Percentiles rank a stretch among this genome's conserved stretches.
These are phyloP conservation scores for Groenewaldozyma salmanticensis DNA, from an alignment of 805 yeast genomes.

Conservation along the genomic window DNA sequence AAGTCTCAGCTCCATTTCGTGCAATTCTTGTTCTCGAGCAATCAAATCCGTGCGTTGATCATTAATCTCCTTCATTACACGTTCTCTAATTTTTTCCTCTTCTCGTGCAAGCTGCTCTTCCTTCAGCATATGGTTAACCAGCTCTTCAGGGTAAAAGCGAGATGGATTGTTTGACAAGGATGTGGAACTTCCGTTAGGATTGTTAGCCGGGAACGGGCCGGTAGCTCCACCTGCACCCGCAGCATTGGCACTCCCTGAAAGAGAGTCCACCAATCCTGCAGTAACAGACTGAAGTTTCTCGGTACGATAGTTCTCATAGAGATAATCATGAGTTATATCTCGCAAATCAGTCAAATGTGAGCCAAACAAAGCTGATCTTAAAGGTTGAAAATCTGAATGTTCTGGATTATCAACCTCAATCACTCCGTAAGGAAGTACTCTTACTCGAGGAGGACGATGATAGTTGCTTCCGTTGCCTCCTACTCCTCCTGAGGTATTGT, in stretches of 20 bases:
- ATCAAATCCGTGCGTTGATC: conserved; percentile 27
- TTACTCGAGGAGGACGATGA: conserved; percentile 33
- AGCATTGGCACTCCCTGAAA: not conserved
- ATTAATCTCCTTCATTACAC: conserved; percentile 30
- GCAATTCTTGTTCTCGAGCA: conserved; percentile 32
- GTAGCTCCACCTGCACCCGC: too few species aligned
- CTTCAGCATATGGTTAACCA: conserved; percentile 31
- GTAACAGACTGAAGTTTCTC: conserved; percentile 37
- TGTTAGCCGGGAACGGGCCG: too few species aligned
- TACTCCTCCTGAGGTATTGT: conserved; percentile 17
- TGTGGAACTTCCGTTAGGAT: conserved; percentile 8
- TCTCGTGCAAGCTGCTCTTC: conserved; percentile 35
- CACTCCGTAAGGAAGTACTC: conserved; percentile 55
- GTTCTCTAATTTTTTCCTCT: conserved; percentile 28
- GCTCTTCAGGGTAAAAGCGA: conserved; percentile 31
- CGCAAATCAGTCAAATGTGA: conserved; percentile 71
- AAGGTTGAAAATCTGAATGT: conserved; percentile 27
- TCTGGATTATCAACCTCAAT: conserved; percentile 32
- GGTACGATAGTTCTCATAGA: conserved; percentile 72
- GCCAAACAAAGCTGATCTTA: conserved; percentile 61
- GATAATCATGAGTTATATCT: conserved; percentile 66
- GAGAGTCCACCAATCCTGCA: not conserved
- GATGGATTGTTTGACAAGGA: not conserved
- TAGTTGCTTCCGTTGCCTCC: too few species aligned
- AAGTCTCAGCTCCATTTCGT: conserved; percentile 29